Evolutionary conservation across 2,329 filamentous ascomycete genomes (phyloP).

Genomic region (Alternaria gansuensis): DNA sequence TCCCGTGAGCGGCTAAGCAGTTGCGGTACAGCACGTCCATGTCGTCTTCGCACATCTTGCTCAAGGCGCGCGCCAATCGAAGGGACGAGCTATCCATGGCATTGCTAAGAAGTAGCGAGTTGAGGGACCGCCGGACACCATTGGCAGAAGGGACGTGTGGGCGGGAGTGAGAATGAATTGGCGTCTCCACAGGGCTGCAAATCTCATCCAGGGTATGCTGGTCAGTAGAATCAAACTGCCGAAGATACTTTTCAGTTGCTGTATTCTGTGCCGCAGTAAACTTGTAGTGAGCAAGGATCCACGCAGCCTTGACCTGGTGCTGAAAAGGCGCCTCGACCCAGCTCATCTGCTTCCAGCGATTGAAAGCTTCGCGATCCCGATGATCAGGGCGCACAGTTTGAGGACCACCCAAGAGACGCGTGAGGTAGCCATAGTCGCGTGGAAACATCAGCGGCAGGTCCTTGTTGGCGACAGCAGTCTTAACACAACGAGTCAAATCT

Average conservation of each 20-base stretch:
- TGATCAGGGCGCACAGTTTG: background rate
- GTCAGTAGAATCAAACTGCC: background rate
- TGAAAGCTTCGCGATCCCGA: background rate
- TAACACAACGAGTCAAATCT: constrained; percentile 19
- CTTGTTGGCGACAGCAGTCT: constrained; percentile 11
- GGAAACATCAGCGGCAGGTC: background rate
- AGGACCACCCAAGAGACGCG: background rate
- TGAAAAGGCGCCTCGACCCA: background rate
- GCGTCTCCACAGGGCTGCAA: background rate
- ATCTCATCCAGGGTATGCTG: background rate
- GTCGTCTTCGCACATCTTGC: background rate
- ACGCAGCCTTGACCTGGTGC: background rate
- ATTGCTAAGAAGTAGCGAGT: background rate
- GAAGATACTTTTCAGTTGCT: background rate
- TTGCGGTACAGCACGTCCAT: background rate
- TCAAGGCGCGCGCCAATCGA: background rate
- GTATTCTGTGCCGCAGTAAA: background rate
- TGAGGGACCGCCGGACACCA: background rate
- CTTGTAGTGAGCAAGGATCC: background rate
- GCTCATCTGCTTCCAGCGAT: background rate
- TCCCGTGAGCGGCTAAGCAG: background rate
- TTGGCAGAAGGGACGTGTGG: background rate
- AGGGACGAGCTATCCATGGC: background rate
- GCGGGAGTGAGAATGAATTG: background rate
- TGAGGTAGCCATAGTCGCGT: background rate